Base-by-base conservation (phyloP, 2,329 filamentous ascomycete species). In the Fusarium sulawesiense region DNA sequence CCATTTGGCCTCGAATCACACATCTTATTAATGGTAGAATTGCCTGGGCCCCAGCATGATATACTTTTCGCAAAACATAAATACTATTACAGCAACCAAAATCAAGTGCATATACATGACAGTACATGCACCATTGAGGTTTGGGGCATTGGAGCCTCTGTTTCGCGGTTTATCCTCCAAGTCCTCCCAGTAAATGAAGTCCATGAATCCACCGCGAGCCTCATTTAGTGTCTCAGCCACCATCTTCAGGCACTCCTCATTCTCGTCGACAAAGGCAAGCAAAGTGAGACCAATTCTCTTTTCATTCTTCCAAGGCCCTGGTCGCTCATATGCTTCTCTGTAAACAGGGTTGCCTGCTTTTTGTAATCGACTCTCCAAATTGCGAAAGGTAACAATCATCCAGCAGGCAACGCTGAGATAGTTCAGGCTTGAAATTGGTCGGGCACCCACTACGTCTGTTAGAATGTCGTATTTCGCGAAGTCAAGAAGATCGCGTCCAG, bases 281-380 rank as follows among this genome's bases (percentile, higher is more conserved):
- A 56, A 14, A 18, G 76, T 56, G 1, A 72, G 23, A 2, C 10
- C 21, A 5, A 55, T 21, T 10, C 56, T 44, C 29, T 62, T 60
- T 3, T 27, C 21, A 3, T 12, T 7, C 3, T 47, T 16, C 41
- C 27, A 42, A 12, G 20, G 20, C 2, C n/a, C 29, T 6, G 50
- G 20, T 3, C 12, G 29, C 13, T 71, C 50, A 2, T 60, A 62
- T 3, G 50, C 44, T 21, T 21, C 20, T 21, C 20, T 21, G 20
- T 21, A 21, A 21, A 21, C 20, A 21, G 20, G 20, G 20, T 21
- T 21, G 20, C 20, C 20, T 21, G 20, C 20, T 21, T 21, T 21
- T 21, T 64, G 60, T 27, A 83, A 66, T 30, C 73, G 46, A 0
- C 63, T 48, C 51, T 83, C 78, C 13, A 82, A 70, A 11, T 50